Percentiles rank a stretch among this genome's conserved stretches.
phyloP scores from a whole-genome alignment of 176 grass and related monocot genomes.

The Oryza coarctata region DNA sequence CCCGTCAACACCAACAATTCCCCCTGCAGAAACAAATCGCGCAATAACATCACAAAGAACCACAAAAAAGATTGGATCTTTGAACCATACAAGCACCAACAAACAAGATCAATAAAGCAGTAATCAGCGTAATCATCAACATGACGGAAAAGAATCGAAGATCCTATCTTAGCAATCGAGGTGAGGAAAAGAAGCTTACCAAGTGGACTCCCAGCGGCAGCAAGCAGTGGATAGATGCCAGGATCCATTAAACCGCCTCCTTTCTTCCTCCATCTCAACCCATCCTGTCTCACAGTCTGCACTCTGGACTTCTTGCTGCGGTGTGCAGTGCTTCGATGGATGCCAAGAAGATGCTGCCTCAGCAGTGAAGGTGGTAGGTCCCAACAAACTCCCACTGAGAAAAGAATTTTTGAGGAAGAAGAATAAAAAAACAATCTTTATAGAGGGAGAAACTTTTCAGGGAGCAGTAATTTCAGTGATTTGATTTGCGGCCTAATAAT shows the following conservation, averaged over 20 bases:
- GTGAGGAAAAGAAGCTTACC: slow-evolving; percentile 22
- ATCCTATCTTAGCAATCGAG: slow-evolving; percentile 27
- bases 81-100: not conserved
- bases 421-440: not conserved
- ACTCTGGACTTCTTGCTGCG: not conserved
- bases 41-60: not conserved
- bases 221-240: slow-evolving; percentile 3
- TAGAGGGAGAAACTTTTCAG: not conserved
- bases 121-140: slow-evolving; percentile 6
- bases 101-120: slow-evolving; percentile 22
- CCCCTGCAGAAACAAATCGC: slow-evolving; percentile 2
- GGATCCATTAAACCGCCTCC: slow-evolving; percentile 40
- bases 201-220: slow-evolving; percentile 18
- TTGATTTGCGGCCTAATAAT: slow-evolving; percentile 25
- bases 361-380: slow-evolving; percentile 23
- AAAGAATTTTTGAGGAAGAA: not conserved
- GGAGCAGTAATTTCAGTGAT: slow-evolving; percentile 11
- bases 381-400: slow-evolving; percentile 5
- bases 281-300: slow-evolving; percentile 2
- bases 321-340: slow-evolving; percentile 19
- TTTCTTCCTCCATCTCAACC: slow-evolving; percentile 41
- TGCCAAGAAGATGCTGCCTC: slow-evolving; percentile 36
- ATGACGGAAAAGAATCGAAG: slow-evolving; percentile 16
- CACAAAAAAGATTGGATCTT: slow-evolving; percentile 23
- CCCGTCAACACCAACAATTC: slow-evolving; percentile 36